Base-by-base conservation (phyloP, 2,329 filamentous ascomycete genomes). In the Fusarium brevicatenulatum region DNA sequence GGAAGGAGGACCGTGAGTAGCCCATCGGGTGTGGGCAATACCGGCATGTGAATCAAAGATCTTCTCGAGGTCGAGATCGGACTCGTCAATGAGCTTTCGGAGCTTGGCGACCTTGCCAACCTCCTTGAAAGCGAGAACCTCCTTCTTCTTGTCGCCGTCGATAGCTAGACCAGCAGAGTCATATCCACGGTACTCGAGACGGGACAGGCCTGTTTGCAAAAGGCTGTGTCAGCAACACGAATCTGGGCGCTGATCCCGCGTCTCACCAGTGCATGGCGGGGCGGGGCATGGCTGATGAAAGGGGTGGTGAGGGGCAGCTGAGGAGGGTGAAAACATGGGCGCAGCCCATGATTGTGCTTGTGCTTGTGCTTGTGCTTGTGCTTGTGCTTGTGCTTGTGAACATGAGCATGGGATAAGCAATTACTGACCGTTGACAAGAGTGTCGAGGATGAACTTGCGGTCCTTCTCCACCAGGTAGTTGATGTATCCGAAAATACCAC, bases 391-490 rank as follows among this genome's bases (percentile, higher is more conserved):
- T 28, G 55, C n/a, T 53, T 58, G 49, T 60, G 59, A 57, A 43
- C 53, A 57, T 40, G 61, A 49, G 42, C 47, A 50, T 54, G 63
- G 71, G 73, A 54, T 30, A 54, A 54, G 54, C 39, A 56, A 73
- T 69, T 69, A 86, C 91, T 84, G 85, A 95, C 95, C 95, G 87
- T 98, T 98, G 84, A 98, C 93, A 78, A 99, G 89, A 72, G 95
- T 98, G 83, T 98, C 92, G 82, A 98, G 89, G 83, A 98, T 97
- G 86, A 93, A 97, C 86, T 94, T 95, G 84, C 96, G 91, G 87
- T 98, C 95, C 90, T 97, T 98, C 90, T 98, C 96, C 83, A 98
- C 95, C 83, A 98, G 88, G 86, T 98, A 98, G 88, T 98, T 98
- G 88, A 98, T 94, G 89, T 98, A 98, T 80, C 95, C 95, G 87